phyloP scores from a whole-genome alignment of 257 asterid genomes.

The Coffea canephora region DNA sequence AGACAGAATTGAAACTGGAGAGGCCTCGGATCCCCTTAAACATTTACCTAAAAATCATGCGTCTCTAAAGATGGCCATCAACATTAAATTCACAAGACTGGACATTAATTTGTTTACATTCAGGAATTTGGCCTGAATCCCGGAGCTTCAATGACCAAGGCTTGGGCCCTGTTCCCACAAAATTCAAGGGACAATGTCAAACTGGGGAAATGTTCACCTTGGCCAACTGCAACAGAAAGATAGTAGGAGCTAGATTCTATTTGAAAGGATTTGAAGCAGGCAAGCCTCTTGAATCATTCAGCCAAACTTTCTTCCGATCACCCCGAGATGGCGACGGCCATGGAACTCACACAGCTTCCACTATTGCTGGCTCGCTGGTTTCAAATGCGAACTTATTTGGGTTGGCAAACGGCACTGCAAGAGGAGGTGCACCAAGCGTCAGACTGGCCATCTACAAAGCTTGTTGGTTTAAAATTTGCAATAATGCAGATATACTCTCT shows the following conservation, averaged over 20 bases:
- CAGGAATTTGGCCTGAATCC: slow-evolving; percentile 65
- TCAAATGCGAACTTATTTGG: slow-evolving; percentile 53
- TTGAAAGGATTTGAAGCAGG: slow-evolving; percentile 39
- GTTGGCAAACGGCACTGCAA: slow-evolving; percentile 53
- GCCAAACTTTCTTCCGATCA: slow-evolving; percentile 39
- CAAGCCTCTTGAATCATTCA: slow-evolving; percentile 39
- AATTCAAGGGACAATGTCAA: slow-evolving; percentile 57
- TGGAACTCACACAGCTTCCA: slow-evolving; percentile 70
- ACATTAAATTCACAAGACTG: too few species aligned
- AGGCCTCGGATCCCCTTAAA: too few species aligned
- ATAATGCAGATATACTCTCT: slow-evolving; percentile 59
- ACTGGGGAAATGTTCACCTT: slow-evolving; percentile 48
- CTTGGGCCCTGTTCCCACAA: slow-evolving; percentile 45
- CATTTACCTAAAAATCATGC: too few species aligned
- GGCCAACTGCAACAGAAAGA: slow-evolving; percentile 58
- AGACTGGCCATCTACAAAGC: slow-evolving; percentile 63
- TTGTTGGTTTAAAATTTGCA: slow-evolving; percentile 56
- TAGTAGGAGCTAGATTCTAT: slow-evolving; percentile 59
- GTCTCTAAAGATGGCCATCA: too few species aligned
- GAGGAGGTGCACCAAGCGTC: slow-evolving; percentile 74
- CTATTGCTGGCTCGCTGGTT: slow-evolving; percentile 58
- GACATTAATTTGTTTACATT: background rate
- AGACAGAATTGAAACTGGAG: too few species aligned
- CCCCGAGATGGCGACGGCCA: slow-evolving; percentile 73
- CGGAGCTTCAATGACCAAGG: slow-evolving; percentile 49